Percentiles rank a stretch among this genome's conserved stretches.
These are phyloP conservation scores for Cerrena zonata DNA, from an alignment of 1,284 basidiomycete species.

Conservation along the genomic window DNA sequence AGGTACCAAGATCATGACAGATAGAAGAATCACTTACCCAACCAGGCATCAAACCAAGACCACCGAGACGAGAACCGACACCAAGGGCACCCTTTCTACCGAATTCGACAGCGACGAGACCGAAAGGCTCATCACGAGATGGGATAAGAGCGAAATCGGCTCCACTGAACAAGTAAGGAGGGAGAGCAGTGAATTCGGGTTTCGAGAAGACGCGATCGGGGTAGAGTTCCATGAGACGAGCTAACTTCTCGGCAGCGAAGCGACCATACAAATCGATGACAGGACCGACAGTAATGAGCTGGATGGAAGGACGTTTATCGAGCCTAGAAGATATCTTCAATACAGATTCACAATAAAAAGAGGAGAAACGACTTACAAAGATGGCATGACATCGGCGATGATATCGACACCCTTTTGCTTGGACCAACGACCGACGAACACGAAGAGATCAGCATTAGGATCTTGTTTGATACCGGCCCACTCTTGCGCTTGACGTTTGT, in stretches of 20 bases:
- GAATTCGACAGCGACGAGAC: slow-evolving; percentile 90
- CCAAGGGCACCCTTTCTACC: slow-evolving; percentile 91
- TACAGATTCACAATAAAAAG: slow-evolving; percentile 2
- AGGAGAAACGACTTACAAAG: slow-evolving; percentile 48
- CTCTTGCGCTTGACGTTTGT: slow-evolving; percentile 86
- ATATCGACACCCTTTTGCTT: slow-evolving; percentile 94
- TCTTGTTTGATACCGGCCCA: slow-evolving; percentile 91
- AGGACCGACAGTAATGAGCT: slow-evolving; percentile 83
- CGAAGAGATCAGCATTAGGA: slow-evolving; percentile 81
- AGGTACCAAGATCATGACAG: slow-evolving; percentile 1
- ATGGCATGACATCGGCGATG: slow-evolving; percentile 89
- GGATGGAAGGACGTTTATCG: slow-evolving; percentile 80
- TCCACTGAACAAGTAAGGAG: slow-evolving; percentile 86
- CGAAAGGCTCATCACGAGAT: slow-evolving; percentile 91
- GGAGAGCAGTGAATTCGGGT: slow-evolving; percentile 89
- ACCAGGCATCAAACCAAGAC: slow-evolving; percentile 92
- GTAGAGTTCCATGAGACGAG: slow-evolving; percentile 88
- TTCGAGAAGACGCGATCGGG: slow-evolving; percentile 89
- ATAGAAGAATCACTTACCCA: slow-evolving; percentile 58
- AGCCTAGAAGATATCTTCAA: too few relatives aligned
- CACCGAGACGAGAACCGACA: slow-evolving; percentile 86
- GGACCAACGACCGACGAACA: slow-evolving; percentile 94
- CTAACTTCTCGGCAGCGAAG: slow-evolving; percentile 88
- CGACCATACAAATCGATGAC: slow-evolving; percentile 92
- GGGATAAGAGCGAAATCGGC: slow-evolving; percentile 92